These are phyloP conservation scores for Aquilaria malaccensis DNA, from an alignment of 345 rosid genomes.

Conservation along the genomic window DNA sequence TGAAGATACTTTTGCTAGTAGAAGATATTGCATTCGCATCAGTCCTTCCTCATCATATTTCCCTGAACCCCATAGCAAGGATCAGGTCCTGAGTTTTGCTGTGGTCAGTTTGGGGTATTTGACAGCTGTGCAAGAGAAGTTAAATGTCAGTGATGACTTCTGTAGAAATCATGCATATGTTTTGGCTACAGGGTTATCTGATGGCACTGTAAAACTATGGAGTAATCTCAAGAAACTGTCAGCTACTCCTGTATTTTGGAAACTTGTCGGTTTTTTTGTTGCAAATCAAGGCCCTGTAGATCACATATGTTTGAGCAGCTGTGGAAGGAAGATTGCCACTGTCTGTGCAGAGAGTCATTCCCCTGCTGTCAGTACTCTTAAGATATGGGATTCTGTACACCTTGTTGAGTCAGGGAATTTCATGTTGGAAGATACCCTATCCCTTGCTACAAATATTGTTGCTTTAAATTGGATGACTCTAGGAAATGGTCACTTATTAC, in stretches of 20 bases:
- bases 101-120: conserved; percentile 40
- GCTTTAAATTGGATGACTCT: conserved; percentile 61
- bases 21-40: conserved; percentile 44
- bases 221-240: conserved; percentile 32
- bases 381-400: conserved; percentile 56
- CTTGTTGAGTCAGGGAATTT: conserved; percentile 54
- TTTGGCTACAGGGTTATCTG: conserved; percentile 75
- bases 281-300: conserved; percentile 50
- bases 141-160: conserved; percentile 20
- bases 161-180: conserved; percentile 43
- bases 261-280: conserved; percentile 65
- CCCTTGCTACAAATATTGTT: conserved; percentile 39
- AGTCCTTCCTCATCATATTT: conserved; percentile 48
- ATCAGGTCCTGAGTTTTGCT: conserved; percentile 62
- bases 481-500: conserved; percentile 58
- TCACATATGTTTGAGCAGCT: conserved; percentile 46
- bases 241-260: conserved; percentile 39
- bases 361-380: conserved; percentile 26
- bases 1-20: conserved; percentile 39
- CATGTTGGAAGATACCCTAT: conserved; percentile 53
- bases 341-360: conserved; percentile 30
- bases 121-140: conserved; percentile 24
- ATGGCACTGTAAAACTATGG: conserved; percentile 85
- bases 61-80: conserved; percentile 49
- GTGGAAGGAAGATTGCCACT: conserved; percentile 71